These are phyloP conservation scores for Tetrapyrgos nigripes DNA, from an alignment of 1,284 basidiomycete genomes.

Conservation along the genomic window DNA sequence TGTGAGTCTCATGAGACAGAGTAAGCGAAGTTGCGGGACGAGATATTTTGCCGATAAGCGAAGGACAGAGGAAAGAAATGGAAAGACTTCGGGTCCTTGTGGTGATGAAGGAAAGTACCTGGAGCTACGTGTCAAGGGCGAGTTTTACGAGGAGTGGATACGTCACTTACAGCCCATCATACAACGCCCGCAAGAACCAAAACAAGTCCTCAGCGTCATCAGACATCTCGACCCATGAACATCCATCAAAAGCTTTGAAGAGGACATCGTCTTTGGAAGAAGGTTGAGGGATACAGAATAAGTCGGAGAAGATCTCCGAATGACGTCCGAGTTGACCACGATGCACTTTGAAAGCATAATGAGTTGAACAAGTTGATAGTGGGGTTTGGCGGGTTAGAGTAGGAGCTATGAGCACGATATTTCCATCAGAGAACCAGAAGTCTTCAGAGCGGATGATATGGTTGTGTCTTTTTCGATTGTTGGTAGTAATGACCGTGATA, in stretches of 20 bases:
- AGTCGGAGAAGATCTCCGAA: constrained; percentile 71
- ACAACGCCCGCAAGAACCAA: constrained; percentile 65
- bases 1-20: constrained; percentile 60
- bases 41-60: constrained; percentile 75
- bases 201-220: constrained; percentile 64
- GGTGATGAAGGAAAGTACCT: constrained; percentile 28
- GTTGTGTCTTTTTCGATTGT: neutral
- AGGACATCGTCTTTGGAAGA: constrained; percentile 43
- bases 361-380: neutral
- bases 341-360: constrained; percentile 72
- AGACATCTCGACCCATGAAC: constrained; percentile 55
- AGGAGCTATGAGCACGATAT: constrained; percentile 64
- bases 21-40: constrained; percentile 61
- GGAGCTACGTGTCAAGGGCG: neutral
- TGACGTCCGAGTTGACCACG: constrained; percentile 73
- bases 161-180: constrained; percentile 52
- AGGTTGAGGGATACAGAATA: constrained; percentile 69
- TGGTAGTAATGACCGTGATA: neutral
- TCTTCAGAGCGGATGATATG: constrained; percentile 47
- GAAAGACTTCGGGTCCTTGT: constrained; percentile 59
- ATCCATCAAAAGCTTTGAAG: constrained; percentile 43
- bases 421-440: constrained; percentile 77
- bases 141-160: neutral
- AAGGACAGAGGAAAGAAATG: constrained; percentile 61
- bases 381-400: constrained; percentile 13